Base-by-base conservation (phyloP, 2,329 filamentous ascomycete genomes). In the Scedosporium aurantiacum region DNA sequence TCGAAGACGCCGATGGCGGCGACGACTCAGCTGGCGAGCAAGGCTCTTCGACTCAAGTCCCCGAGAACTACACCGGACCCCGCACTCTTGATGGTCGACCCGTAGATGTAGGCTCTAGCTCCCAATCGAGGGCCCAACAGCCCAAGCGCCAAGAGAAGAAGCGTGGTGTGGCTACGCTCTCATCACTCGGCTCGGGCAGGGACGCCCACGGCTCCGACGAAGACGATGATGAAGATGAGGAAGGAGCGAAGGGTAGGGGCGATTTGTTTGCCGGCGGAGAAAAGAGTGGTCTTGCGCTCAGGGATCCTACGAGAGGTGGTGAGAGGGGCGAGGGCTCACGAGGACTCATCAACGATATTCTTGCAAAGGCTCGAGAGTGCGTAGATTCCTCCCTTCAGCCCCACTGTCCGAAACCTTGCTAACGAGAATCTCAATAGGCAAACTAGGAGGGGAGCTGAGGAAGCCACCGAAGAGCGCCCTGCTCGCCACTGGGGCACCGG, bases 211-310 rank as follows among this genome's bases (percentile, higher is more conserved):
- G 74, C 16, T 76, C 83, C 57, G 78, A 82, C 58, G 81, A 85
- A 16, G 77, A 82, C n/a, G 77, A 80, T 6, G 76, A 80, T 25
- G 77, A 80, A 1, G 76, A 80, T 2, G 76, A 81, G 1, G 79
- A 86, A 1, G 82, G 86, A 28, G 78, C 82, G 41, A 80, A 84
- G 64, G 78, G 79, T 27, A 78, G 79, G 5, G 77, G 85, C 64
- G 89, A 94, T 69, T 76, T 92, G 64, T 94, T 92, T 72, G 87
- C 90, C 21, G 90, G 90, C 59, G 90, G 90, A 40, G 90, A 93
- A 75, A 94, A 94, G 79, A 93, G 89, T 32, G 86, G 83, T 0
- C 72, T 88, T 55, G 86, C 85, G 23, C 82, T 88, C 25, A 84
- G 88, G 68, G 85, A 88, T 66, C 85, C 85, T 1, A 73, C 78